These are phyloP conservation scores for Protomyces arabidopsidicola DNA, from an alignment of 1,139 yeast genomes.

Conservation along the genomic window DNA sequence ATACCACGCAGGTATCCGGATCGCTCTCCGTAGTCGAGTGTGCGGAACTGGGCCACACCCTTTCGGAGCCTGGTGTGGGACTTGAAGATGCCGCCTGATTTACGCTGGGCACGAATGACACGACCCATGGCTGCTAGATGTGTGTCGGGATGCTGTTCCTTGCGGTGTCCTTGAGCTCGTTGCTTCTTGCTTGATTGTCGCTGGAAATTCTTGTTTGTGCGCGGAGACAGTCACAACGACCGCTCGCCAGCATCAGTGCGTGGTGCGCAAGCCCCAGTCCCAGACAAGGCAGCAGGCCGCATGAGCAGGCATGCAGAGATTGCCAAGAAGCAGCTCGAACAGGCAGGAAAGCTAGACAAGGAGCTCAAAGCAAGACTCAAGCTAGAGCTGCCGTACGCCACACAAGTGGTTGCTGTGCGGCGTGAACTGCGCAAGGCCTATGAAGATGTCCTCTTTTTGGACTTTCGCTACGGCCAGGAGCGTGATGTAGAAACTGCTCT, in stretches of 20 bases:
- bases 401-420: not conserved
- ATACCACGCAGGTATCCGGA: slow-evolving; percentile 99
- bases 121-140: slow-evolving; percentile 55
- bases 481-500: slow-evolving; percentile 30
- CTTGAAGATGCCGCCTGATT: slow-evolving; percentile 99
- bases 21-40: slow-evolving; percentile 98
- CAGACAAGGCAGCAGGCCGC: not conserved
- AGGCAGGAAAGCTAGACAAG: not conserved
- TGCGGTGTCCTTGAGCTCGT: not conserved
- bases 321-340: not conserved
- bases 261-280: too few relatives aligned
- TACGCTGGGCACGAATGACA: slow-evolving; percentile 99
- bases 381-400: not conserved
- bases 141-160: not conserved
- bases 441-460: slow-evolving; percentile 26
- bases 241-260: too few relatives aligned
- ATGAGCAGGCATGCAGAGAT: not conserved
- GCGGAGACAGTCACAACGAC: too few relatives aligned
- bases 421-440: slow-evolving; percentile 27
- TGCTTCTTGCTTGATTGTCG: not conserved
- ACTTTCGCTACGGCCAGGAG: slow-evolving; percentile 28
- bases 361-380: slow-evolving; percentile 17
- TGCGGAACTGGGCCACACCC: slow-evolving; percentile 99
- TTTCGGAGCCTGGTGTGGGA: slow-evolving; percentile 99
- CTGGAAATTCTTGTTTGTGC: too few relatives aligned